A percentile compares a stretch with the other conserved stretches of the same genome.
Evolutionary conservation across 208 protist genomes (phyloP).

Genomic region (Leishmania mexicana): DNA sequence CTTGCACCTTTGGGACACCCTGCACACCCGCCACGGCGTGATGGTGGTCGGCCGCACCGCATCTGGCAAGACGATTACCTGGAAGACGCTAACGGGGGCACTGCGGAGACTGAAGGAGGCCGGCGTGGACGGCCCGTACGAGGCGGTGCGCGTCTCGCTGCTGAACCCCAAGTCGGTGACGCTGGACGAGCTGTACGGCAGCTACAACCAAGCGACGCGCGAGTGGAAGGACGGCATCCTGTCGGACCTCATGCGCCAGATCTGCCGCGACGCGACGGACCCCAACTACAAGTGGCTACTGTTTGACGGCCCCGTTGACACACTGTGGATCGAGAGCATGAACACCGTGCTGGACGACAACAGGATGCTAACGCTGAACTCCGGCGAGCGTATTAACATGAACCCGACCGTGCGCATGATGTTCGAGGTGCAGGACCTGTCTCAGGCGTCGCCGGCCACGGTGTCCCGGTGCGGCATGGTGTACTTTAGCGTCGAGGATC

Average conservation of each 20-base stretch:
- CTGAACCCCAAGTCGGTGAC: constrained; percentile 98
- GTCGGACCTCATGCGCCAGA: constrained; percentile 93
- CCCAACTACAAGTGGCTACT: constrained; percentile 97
- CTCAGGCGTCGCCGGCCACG: constrained; percentile 98
- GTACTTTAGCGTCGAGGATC: constrained; percentile 95
- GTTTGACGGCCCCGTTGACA: constrained; percentile 99
- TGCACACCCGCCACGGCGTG: constrained; percentile 96
- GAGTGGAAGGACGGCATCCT: constrained; percentile 99
- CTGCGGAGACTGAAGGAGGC: constrained; percentile 81
- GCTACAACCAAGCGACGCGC: constrained; percentile 95
- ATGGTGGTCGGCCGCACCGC: constrained; percentile 98
- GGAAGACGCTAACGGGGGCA: constrained; percentile 88
- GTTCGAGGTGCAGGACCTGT: constrained; percentile 99
- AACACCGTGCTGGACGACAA: constrained; percentile 99
- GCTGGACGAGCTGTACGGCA: constrained; percentile 98
- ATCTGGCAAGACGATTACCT: constrained; percentile 96
- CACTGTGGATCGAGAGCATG: constrained; percentile 99
- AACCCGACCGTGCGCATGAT: constrained; percentile 96
- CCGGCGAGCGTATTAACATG: constrained; percentile 97
- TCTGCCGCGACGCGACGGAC: constrained; percentile 92
- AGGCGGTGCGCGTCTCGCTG: constrained; percentile 87
- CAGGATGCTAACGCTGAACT: constrained; percentile 99
- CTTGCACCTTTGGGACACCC: constrained; percentile 97
- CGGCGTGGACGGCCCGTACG: constrained; percentile 85
- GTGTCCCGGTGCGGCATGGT: constrained; percentile 99